Percentiles rank a stretch among this genome's conserved stretches.
Evolutionary conservation across 352 stramenopile species (phyloP).

Genomic region (Phytophthora quininea): DNA sequence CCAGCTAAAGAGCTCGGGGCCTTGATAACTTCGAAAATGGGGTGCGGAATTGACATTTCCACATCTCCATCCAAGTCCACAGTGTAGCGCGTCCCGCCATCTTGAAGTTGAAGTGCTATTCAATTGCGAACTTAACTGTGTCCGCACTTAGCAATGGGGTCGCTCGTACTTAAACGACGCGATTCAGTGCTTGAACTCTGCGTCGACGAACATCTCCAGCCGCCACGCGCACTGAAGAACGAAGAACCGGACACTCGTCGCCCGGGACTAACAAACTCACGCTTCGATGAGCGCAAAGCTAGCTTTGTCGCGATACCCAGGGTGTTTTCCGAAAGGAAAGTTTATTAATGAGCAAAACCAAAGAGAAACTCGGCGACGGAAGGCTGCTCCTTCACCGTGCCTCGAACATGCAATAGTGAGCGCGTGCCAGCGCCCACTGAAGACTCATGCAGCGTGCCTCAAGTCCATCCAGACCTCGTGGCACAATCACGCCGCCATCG

Average conservation of each 20-base stretch:
- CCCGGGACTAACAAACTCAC: not conserved
- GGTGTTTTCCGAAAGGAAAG: not conserved
- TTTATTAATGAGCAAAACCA: not conserved
- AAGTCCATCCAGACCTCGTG: no score
- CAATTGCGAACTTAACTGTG: not conserved
- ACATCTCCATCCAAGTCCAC: conserved; percentile 12
- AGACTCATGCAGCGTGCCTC: no score
- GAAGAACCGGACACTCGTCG: no score
- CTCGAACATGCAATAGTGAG: no score
- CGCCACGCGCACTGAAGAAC: not conserved
- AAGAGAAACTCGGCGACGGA: no score
- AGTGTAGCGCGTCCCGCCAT: conserved; percentile 3
- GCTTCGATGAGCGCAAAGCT: not conserved
- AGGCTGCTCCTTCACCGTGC: no score
- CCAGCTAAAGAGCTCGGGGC: conserved; percentile 14
- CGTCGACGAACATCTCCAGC: not conserved
- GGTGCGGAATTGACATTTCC: conserved; percentile 18
- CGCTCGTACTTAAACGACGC: conserved; percentile 1
- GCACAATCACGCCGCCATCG: no score
- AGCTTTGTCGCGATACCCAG: not conserved
- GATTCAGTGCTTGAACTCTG: not conserved
- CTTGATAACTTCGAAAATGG: conserved; percentile 20
- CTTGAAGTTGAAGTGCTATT: conserved; percentile 1
- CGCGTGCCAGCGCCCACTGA: no score
- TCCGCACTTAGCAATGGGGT: not conserved